Evolutionary conservation across 2,329 filamentous ascomycete species (phyloP), one percentile per base, ranked within the genome.

Genomic region (Aspergillus sp.): DNA sequence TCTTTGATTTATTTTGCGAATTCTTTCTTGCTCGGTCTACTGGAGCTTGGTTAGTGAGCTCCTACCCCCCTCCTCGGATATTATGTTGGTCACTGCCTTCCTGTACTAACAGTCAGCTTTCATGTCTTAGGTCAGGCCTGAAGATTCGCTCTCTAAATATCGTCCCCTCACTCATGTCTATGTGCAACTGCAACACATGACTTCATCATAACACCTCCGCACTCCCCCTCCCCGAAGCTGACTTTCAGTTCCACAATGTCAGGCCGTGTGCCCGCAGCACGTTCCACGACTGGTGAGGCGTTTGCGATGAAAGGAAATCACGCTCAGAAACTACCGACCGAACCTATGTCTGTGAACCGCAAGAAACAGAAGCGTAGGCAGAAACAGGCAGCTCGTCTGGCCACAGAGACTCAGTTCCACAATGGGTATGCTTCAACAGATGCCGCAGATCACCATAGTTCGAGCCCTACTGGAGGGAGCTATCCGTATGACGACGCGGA

Each of bases 341-440:
- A 54, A 39, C 69, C 73, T 36, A 73, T 73, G 36, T 61, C 75
- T 7, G 85, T 90, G 40, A 96, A 95, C 70, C 83, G 88, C 62
- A 96, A 96, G 76, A 97, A 96, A 75, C 87, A 93, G 67, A 96
- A 95, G 76, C 82, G 90, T 55, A 81, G 90, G 53, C 85, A 88
- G 62, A 96, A 96, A 66, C 76, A 81, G 69, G 86, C 86, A 30
- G 86, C 88, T 29, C 85, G 84, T 48, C 81, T 85, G 61, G 79
- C 79, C 28, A 81, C 77, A 36, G 75, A 75, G 29, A 72, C 72
- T 53, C 69, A 72, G 50, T 61, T 59, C 6, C 50, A 58, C 29
- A 65, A 61, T 45, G 55, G 57, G 33, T 55, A 60, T 42, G 42
- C 46, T 29, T 47, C 54, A 27, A 49, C 48, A 30, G 55, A 60